Conservation (phyloP, 2,329 filamentous ascomycete species). For the Nigrograna mackinnonii region DNA sequence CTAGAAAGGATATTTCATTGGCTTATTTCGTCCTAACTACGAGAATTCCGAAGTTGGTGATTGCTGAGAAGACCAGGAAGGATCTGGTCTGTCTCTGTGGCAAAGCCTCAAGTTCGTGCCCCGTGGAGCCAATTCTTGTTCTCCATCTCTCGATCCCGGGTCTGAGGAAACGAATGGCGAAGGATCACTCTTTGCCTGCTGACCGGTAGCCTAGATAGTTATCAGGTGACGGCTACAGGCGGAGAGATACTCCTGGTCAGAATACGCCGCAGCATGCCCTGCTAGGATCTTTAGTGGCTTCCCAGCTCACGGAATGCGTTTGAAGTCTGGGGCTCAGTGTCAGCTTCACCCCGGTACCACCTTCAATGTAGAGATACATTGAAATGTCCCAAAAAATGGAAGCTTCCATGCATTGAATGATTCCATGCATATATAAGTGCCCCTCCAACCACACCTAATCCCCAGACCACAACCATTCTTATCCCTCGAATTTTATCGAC, state of each 20-base stretch:
- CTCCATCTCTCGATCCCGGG: slow-evolving; percentile 23
- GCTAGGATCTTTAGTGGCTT: slow-evolving; percentile 12
- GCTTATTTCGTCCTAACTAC: too few species aligned
- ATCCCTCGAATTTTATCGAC: background rate
- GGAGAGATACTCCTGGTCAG: slow-evolving; percentile 16
- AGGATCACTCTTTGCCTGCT: slow-evolving; percentile 24
- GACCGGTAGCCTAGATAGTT: slow-evolving; percentile 21
- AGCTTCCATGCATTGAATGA: slow-evolving; percentile 3
- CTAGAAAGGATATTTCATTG: too few species aligned
- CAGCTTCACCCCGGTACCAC: slow-evolving; percentile 16
- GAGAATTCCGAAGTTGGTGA: too few species aligned
- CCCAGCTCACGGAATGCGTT: slow-evolving; percentile 7
- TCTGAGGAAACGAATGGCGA: slow-evolving; percentile 16
- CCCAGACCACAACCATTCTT: slow-evolving; percentile 1
- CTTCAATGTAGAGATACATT: background rate
- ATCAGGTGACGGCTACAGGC: slow-evolving; percentile 27
- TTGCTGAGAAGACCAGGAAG: too few species aligned
- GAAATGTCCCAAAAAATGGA: background rate
- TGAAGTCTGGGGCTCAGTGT: slow-evolving; percentile 34
- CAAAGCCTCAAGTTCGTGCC: background rate
- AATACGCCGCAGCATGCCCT: slow-evolving; percentile 18
- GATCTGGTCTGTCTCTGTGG: background rate
- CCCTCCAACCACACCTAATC: slow-evolving; percentile 1
- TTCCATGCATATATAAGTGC: slow-evolving; percentile 17
- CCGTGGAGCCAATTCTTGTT: background rate